phyloP scores from a whole-genome alignment of 768 basidiomycete genomes.

The Naganishia randhawae region DNA sequence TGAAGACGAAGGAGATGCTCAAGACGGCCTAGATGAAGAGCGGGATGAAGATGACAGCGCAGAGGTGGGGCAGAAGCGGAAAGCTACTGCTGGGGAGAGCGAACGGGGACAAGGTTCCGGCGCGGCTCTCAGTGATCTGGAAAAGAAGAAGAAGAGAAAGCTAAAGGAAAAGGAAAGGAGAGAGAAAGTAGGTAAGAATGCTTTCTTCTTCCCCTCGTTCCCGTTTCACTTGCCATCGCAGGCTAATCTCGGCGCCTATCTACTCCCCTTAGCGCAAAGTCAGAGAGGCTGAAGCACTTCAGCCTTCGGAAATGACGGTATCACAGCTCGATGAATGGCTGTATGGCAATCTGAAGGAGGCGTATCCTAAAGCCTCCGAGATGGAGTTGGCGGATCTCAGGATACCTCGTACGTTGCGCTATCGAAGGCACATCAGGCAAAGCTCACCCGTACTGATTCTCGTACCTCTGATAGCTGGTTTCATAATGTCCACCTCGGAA shows the following conservation, averaged over 20 bases:
- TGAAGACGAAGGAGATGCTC: slow-evolving; percentile 30
- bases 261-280: slow-evolving; percentile 9
- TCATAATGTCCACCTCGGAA: slow-evolving; percentile 69
- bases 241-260: background rate
- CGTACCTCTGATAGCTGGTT: slow-evolving; percentile 58
- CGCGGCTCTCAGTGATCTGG: slow-evolving; percentile 24
- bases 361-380: slow-evolving; percentile 64
- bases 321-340: slow-evolving; percentile 23
- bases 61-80: slow-evolving; percentile 23
- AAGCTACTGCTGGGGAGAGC: slow-evolving; percentile 16
- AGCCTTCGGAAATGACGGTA: slow-evolving; percentile 23
- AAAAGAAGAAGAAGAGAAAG: slow-evolving; percentile 47
- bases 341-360: slow-evolving; percentile 51
- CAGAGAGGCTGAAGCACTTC: slow-evolving; percentile 20
- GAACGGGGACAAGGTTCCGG: background rate
- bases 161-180: slow-evolving; percentile 46
- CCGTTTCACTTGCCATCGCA: background rate
- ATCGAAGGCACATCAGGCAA: background rate
- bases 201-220: background rate
- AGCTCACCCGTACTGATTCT: background rate
- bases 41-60: slow-evolving; percentile 22
- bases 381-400: slow-evolving; percentile 76
- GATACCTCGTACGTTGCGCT: slow-evolving; percentile 64
- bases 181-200: slow-evolving; percentile 40
- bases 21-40: slow-evolving; percentile 25